phyloP scores from a whole-genome alignment of 345 rosid species.

The Eucalyptus lansdowneana region DNA sequence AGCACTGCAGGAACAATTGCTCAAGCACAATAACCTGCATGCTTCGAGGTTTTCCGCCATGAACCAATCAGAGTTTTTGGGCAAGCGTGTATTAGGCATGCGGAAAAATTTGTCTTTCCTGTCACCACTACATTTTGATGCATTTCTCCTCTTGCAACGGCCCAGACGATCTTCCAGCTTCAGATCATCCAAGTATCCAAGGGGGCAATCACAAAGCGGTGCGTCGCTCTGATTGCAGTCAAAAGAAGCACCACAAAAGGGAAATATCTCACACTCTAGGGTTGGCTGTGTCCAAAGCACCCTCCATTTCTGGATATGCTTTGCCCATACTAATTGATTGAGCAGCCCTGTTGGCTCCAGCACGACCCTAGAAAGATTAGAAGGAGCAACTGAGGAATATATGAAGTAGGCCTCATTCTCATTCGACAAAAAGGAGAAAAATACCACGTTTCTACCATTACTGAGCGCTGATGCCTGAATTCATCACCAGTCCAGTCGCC shows the following conservation, averaged over 20 bases:
- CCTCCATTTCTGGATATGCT: neutral
- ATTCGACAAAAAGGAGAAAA: neutral
- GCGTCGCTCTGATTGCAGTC: neutral
- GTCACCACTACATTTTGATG: neutral
- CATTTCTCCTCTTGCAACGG: neutral
- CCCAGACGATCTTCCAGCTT: neutral
- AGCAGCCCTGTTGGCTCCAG: neutral
- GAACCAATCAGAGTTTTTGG: neutral
- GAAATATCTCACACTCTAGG: neutral
- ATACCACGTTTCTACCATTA: neutral
- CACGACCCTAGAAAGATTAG: neutral
- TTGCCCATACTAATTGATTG: neutral
- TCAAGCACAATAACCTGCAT: conserved; percentile 7
- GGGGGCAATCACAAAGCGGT: neutral
- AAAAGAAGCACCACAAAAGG: conserved; percentile 9
- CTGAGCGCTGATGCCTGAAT: neutral
- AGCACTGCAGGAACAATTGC: conserved; percentile 16
- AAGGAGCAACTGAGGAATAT: neutral
- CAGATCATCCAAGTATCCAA: neutral
- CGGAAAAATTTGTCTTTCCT: neutral
- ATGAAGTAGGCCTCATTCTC: neutral
- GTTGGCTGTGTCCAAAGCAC: conserved; percentile 5
- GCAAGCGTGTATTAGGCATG: neutral
- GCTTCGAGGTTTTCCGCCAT: neutral
- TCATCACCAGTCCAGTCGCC: neutral